A percentile compares a stretch with the other conserved stretches of the same genome.
Conservation (phyloP, 1,139 yeast species). For the Geotrichum siamense region DNA sequence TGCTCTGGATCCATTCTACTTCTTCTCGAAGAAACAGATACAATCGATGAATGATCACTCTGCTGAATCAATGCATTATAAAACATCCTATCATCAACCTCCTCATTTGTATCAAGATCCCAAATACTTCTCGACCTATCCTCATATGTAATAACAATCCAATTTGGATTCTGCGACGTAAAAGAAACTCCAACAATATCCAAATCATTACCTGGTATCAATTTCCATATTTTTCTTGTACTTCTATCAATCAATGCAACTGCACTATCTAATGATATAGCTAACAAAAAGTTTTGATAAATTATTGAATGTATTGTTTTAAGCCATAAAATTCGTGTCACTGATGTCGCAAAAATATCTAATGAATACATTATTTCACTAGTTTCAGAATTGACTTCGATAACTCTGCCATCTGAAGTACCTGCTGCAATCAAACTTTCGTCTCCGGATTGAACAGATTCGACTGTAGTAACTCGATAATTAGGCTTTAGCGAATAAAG, state of each 20-base stretch:
- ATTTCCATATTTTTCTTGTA: conserved; percentile 13
- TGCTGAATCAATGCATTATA: conserved; percentile 3
- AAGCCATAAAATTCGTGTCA: conserved; percentile 18
- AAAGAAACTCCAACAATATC: conserved; percentile 17
- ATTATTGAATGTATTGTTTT: conserved; percentile 1
- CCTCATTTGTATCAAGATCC: conserved; percentile 21
- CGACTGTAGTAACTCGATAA: conserved; percentile 13
- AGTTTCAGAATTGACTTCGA: conserved; percentile 16
- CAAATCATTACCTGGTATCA: conserved; percentile 24
- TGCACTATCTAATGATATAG: conserved; percentile 21
- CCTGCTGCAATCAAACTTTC: conserved; percentile 18
- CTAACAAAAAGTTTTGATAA: conserved; percentile 18
- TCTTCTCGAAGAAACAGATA: conserved; percentile 5
- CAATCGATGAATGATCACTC: conserved; percentile 7
- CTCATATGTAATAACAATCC: conserved; percentile 19
- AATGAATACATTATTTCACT: conserved; percentile 14
- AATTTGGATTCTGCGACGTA: conserved; percentile 5
- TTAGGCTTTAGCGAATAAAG: conserved; percentile 7
- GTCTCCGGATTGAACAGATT: conserved; percentile 3
- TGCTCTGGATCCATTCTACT: not conserved
- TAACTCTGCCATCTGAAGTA: conserved; percentile 19
- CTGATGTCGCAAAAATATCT: conserved; percentile 22
- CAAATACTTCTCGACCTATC: conserved; percentile 20
- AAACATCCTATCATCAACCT: conserved; percentile 16
- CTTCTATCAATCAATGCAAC: conserved; percentile 22